Evolutionary conservation across 1,284 basidiomycete genomes (phyloP).

Genomic region (Xerocomus cyaneibrunnescens): DNA sequence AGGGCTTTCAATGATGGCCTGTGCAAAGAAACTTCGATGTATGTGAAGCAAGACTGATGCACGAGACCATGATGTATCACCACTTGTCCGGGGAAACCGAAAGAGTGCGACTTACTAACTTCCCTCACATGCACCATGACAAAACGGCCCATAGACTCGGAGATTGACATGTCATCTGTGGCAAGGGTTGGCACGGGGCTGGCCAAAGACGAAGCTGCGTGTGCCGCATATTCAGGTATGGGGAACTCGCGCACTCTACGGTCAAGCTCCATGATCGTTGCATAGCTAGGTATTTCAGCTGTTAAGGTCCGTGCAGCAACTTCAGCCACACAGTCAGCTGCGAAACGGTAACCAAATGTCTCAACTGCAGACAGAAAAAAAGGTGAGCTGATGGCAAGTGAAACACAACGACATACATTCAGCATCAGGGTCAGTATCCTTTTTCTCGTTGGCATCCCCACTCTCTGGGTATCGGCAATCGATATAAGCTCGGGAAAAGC

Average conservation of each 20-base stretch:
- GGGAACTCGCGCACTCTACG: constrained; percentile 66
- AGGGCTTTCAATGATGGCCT: constrained; percentile 64
- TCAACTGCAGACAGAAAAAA: constrained; percentile 41
- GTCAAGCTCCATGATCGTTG: constrained; percentile 71
- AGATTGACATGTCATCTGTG: constrained; percentile 25
- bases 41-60: constrained; percentile 61
- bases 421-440: constrained; percentile 19
- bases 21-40: constrained; percentile 68
- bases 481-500: constrained; percentile 56
- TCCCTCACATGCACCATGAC: constrained; percentile 54
- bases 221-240: constrained; percentile 47
- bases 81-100: not conserved
- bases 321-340: constrained; percentile 62
- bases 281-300: constrained; percentile 60
- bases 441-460: constrained; percentile 29
- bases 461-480: constrained; percentile 55
- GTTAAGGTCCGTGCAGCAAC: constrained; percentile 63
- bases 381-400: not conserved
- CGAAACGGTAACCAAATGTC: constrained; percentile 62
- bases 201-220: constrained; percentile 27
- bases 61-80: constrained; percentile 7
- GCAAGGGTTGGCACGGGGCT: constrained; percentile 13
- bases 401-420: constrained; percentile 25
- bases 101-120: constrained; percentile 44
- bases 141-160: constrained; percentile 49